Percentiles rank a stretch among this genome's conserved stretches.
phyloP scores from a whole-genome alignment of 495 filamentous ascomycete genomes.

The Podospora sp. region DNA sequence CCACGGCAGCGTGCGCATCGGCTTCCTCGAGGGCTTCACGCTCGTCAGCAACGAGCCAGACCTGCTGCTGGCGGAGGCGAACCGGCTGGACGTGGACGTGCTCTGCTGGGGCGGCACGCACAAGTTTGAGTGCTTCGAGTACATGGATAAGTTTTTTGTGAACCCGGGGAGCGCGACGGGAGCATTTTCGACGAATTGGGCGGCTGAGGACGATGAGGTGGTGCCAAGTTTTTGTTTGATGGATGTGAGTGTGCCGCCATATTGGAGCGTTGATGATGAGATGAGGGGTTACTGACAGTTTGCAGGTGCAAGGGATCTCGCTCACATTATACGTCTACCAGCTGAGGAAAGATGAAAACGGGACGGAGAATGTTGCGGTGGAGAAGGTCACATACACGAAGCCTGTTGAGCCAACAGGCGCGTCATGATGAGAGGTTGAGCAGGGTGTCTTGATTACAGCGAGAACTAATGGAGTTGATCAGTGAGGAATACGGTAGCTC shows the following conservation, averaged over 20 bases:
- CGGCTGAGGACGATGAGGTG: conserved; percentile 75
- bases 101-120: conserved; percentile 98
- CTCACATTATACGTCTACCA: conserved; percentile 98
- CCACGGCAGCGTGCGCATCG: conserved; percentile 90
- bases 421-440: conserved; percentile 34
- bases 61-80: conserved; percentile 85
- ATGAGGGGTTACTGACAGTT: conserved; percentile 21
- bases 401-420: conserved; percentile 58
- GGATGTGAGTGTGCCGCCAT: conserved; percentile 71
- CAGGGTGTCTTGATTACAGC: not conserved
- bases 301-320: conserved; percentile 93
- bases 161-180: conserved; percentile 96
- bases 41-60: conserved; percentile 94
- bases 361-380: conserved; percentile 88
- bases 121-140: conserved; percentile 95
- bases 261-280: not conserved
- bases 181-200: conserved; percentile 67
- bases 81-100: conserved; percentile 96
- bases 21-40: conserved; percentile 95
- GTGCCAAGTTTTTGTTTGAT: conserved; percentile 97
- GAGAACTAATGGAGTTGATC: not conserved
- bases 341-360: conserved; percentile 83
- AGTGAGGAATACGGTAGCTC: not conserved
- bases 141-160: conserved; percentile 98
- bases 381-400: conserved; percentile 99